Evolutionary conservation across 805 yeast genomes (phyloP).

Genomic region (Spathaspora gorwiae): DNA sequence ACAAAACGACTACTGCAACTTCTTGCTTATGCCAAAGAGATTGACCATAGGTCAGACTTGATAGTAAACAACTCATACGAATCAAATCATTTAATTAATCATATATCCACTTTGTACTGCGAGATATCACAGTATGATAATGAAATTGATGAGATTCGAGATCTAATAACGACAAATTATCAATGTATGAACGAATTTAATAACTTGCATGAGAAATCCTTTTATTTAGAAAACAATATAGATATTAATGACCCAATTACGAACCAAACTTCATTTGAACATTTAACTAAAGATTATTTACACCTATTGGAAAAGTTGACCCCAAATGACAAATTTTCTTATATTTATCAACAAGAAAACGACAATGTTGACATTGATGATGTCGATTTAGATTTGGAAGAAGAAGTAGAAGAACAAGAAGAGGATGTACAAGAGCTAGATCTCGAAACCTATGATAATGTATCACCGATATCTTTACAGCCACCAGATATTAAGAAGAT

Average conservation of each 20-base stretch:
- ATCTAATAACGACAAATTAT: conserved; percentile 19
- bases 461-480: not conserved
- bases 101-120: conserved; percentile 10
- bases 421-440: not conserved
- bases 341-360: not conserved
- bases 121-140: conserved; percentile 21
- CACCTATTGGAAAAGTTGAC: conserved; percentile 17
- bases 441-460: too few relatives aligned
- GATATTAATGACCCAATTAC: conserved; percentile 27
- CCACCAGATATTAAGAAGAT: conserved; percentile 6
- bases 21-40: conserved; percentile 23
- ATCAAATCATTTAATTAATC: conserved; percentile 18
- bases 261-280: conserved; percentile 25
- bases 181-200: conserved; percentile 20
- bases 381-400: not conserved
- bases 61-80: conserved; percentile 19
- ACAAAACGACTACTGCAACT: conserved; percentile 2
- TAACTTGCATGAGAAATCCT: conserved; percentile 27
- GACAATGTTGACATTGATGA: not conserved
- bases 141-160: conserved; percentile 23
- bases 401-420: too few relatives aligned
- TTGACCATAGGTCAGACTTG: conserved; percentile 23
- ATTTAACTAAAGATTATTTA: conserved; percentile 24
- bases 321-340: conserved; percentile 6
- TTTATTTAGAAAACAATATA: conserved; percentile 30